Conservation (phyloP, 371 early-diverging fungal species). For the Mortierella sp. region DNA sequence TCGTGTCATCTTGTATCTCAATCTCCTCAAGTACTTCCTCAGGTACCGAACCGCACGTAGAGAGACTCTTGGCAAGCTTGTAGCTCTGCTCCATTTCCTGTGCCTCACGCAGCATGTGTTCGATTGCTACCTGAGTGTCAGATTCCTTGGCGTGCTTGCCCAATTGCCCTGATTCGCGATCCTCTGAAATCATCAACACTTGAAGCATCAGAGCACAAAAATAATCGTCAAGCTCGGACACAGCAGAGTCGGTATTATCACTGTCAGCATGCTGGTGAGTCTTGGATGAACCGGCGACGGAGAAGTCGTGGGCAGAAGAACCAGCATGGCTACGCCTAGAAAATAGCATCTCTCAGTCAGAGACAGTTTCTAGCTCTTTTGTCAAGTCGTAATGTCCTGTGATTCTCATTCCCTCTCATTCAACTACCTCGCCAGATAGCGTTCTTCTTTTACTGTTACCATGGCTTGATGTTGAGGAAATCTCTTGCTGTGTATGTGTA, state of each 20-base stretch:
- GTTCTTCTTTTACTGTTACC: too few species aligned
- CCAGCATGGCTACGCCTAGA: too few species aligned
- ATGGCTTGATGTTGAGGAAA: too few species aligned
- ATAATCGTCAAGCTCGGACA: constrained; percentile 10
- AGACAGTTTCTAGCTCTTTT: too few species aligned
- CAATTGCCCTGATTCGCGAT: constrained; percentile 16
- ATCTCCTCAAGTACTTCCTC: constrained; percentile 15
- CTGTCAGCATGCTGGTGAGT: too few species aligned
- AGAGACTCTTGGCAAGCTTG: constrained; percentile 17
- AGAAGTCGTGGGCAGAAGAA: too few species aligned
- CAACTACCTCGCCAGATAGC: too few species aligned
- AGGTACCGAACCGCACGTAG: constrained; percentile 7
- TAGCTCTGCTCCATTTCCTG: constrained; percentile 23
- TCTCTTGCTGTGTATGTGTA: too few species aligned
- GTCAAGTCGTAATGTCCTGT: too few species aligned
- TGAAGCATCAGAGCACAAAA: constrained; percentile 12
- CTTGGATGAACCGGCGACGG: too few species aligned
- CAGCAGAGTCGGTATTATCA: background rate
- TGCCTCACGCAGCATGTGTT: constrained; percentile 20
- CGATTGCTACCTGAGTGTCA: constrained; percentile 29
- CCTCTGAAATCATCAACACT: constrained; percentile 2
- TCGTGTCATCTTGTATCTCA: background rate
- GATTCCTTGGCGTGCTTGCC: constrained; percentile 17
- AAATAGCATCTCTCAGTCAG: too few species aligned
- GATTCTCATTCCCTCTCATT: too few species aligned